These are phyloP conservation scores for Claviceps quebecensis DNA, from an alignment of 2,329 filamentous ascomycete species.

Conservation along the genomic window DNA sequence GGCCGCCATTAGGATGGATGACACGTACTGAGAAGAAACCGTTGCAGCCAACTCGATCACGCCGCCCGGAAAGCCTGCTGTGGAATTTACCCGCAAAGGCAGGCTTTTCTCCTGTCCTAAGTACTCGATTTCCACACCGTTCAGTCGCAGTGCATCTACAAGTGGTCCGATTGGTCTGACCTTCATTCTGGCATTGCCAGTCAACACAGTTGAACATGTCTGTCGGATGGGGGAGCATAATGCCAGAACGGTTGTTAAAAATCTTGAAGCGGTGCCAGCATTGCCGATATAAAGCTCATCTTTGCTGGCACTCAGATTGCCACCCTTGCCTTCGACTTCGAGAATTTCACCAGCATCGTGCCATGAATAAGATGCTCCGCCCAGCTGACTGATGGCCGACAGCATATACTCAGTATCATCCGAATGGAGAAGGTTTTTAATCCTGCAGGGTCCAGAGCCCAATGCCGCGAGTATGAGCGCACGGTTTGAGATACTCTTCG, in stretches of 20 bases:
- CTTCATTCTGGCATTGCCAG: constrained; percentile 94
- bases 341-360: constrained; percentile 87
- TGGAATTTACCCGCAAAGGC: constrained; percentile 69
- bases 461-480: constrained; percentile 89
- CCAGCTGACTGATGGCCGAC: constrained; percentile 71
- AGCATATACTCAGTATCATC: constrained; percentile 98
- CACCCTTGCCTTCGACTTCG: constrained; percentile 82
- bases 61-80: constrained; percentile 71
- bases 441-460: constrained; percentile 69
- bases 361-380: constrained; percentile 83
- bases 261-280: constrained; percentile 88
- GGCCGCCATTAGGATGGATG: constrained; percentile 89
- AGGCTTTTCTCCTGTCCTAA: constrained; percentile 72
- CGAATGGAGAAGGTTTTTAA: constrained; percentile 87
- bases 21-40: constrained; percentile 97
- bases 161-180: constrained; percentile 84
- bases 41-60: constrained; percentile 86
- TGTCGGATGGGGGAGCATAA: constrained; percentile 56
- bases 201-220: constrained; percentile 58
- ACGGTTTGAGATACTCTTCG: constrained; percentile 94
- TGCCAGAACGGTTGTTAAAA: constrained; percentile 81
- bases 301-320: constrained; percentile 60
- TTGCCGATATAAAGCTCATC: constrained; percentile 86
- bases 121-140: constrained; percentile 80
- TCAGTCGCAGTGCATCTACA: constrained; percentile 75